Percentiles rank a stretch among this genome's conserved stretches.
Evolutionary conservation across 768 basidiomycete species (phyloP).

Genomic region (Podaxis rugospora): DNA sequence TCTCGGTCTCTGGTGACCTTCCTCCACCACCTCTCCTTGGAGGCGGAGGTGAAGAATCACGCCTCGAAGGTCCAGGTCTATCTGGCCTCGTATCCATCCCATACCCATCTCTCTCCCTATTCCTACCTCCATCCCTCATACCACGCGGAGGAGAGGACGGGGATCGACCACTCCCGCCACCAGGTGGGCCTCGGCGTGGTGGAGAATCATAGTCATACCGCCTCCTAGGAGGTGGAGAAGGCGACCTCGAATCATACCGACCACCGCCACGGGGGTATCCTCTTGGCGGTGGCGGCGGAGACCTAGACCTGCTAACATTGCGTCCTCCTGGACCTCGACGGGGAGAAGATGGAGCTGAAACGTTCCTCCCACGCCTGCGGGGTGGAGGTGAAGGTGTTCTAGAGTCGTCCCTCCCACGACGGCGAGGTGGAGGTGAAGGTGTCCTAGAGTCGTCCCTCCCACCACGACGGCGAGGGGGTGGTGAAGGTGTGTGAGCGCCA

Average conservation of each 20-base stretch:
- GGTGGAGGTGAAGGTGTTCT: constrained; percentile 19
- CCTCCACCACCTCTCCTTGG: constrained; percentile 12
- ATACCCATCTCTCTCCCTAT: neutral
- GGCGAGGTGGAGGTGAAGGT: constrained; percentile 7
- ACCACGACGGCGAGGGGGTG: constrained; percentile 11
- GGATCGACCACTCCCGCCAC: constrained; percentile 1
- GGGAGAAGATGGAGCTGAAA: constrained; percentile 7
- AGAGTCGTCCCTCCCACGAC: constrained; percentile 10
- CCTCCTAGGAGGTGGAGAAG: constrained; percentile 10
- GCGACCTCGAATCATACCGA: neutral
- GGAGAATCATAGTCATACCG: constrained; percentile 7
- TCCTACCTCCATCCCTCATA: neutral
- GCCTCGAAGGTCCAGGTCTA: constrained; percentile 5
- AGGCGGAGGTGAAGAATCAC: constrained; percentile 20
- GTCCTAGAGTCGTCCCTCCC: constrained; percentile 9
- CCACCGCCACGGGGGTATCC: neutral
- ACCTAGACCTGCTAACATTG: constrained; percentile 10
- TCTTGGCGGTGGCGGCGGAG: constrained; percentile 10
- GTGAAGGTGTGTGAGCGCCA: constrained; percentile 13
- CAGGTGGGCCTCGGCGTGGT: constrained; percentile 2
- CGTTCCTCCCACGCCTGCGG: constrained; percentile 17
- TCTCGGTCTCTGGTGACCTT: constrained; percentile 8
- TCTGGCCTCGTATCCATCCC: constrained; percentile 12
- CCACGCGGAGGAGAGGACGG: constrained; percentile 10
- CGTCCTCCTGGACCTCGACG: constrained; percentile 9